A percentile compares a stretch with the other conserved stretches of the same genome.
Evolutionary conservation across 2,329 filamentous ascomycete species (phyloP).

Genomic region (Fusarium chlamydosporum): DNA sequence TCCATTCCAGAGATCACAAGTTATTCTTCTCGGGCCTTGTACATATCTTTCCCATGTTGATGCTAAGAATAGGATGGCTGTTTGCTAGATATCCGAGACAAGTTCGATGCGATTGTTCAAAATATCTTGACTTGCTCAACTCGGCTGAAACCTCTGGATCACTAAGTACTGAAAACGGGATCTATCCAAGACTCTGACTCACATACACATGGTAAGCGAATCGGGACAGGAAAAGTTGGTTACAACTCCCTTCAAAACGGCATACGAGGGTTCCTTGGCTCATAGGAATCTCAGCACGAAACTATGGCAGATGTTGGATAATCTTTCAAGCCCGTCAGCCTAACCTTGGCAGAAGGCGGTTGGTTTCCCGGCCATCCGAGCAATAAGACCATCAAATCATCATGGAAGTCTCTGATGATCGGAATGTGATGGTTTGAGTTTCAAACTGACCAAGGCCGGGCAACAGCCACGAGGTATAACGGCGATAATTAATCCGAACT

Average conservation of each 20-base stretch:
- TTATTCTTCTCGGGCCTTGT: not conserved
- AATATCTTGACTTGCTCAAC: not conserved
- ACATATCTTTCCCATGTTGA: not conserved
- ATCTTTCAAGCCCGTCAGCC: not conserved
- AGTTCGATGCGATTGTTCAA: not conserved
- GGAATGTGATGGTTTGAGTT: slow-evolving; percentile 31
- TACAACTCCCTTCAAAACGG: not conserved
- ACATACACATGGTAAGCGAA: not conserved
- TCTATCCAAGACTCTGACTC: not conserved
- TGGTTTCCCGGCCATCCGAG: slow-evolving; percentile 17
- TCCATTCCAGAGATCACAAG: slow-evolving; percentile 16
- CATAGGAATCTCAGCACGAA: not conserved
- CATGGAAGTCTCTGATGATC: not conserved
- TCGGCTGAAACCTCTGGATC: not conserved
- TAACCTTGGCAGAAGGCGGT: not conserved
- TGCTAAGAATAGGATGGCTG: slow-evolving; percentile 24
- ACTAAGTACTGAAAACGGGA: not conserved
- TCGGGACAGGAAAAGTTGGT: no score
- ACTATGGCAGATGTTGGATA: not conserved
- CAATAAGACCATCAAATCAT: not conserved
- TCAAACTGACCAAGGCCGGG: not conserved
- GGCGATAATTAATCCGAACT: slow-evolving; percentile 8
- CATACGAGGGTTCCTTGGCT: not conserved
- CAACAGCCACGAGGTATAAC: slow-evolving; percentile 32
- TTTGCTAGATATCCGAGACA: not conserved